These are phyloP conservation scores for Suhomyces bokatorum DNA, from an alignment of 1,139 yeast genomes.

Conservation along the genomic window DNA sequence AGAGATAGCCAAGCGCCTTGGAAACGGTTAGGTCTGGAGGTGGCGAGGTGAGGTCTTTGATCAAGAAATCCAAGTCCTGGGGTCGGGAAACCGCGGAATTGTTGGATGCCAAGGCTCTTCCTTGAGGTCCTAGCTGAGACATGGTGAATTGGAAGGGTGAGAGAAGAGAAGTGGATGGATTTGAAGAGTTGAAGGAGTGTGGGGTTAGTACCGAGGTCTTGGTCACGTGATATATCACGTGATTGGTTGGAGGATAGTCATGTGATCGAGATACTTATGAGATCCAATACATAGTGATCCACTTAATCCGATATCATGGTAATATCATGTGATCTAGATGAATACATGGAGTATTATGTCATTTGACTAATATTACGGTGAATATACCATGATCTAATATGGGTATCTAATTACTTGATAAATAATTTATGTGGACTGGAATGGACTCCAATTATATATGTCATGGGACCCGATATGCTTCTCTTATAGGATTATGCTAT, in stretches of 20 bases:
- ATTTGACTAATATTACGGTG: too few relatives aligned
- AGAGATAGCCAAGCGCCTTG: conserved; percentile 52
- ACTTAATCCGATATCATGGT: too few relatives aligned
- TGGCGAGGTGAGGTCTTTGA: conserved; percentile 47
- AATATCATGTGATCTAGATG: too few relatives aligned
- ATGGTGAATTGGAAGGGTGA: conserved; percentile 3
- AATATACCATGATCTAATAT: too few relatives aligned
- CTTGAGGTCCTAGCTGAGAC: conserved; percentile 15
- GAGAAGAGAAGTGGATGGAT: not conserved
- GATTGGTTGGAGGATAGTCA: not conserved
- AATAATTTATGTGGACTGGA: too few relatives aligned
- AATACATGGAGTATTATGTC: too few relatives aligned
- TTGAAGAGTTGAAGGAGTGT: not conserved
- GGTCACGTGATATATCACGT: not conserved
- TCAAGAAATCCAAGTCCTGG: conserved; percentile 50
- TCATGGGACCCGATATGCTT: too few relatives aligned
- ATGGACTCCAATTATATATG: too few relatives aligned
- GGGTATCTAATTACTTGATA: too few relatives aligned
- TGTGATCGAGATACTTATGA: not conserved
- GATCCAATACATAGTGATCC: too few relatives aligned
- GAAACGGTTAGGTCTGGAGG: conserved; percentile 31
- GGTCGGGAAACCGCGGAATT: conserved; percentile 19
- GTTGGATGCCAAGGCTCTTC: conserved; percentile 22
- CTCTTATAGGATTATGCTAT: too few relatives aligned
- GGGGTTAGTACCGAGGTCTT: conserved; percentile 5